These are phyloP conservation scores for Musa acuminata DNA, from an alignment of 176 grass and related monocot species.

Conservation along the genomic window DNA sequence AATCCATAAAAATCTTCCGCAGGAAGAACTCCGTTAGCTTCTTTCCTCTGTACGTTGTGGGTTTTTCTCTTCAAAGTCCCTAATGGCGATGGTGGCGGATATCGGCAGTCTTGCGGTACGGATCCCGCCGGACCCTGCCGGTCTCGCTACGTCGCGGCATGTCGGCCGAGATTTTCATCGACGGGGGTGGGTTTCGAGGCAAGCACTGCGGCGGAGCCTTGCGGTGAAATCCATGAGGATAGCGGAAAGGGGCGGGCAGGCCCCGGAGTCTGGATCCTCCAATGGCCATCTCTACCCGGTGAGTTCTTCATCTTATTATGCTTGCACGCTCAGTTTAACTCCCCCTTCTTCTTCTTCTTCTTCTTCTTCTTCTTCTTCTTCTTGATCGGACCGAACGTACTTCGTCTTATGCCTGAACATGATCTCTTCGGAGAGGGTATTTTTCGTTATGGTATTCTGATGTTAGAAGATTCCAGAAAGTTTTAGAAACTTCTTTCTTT, in stretches of 20 bases:
- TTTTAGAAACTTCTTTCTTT: no score
- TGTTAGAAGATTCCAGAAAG: no score
- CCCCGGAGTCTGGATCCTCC: constrained; percentile 40
- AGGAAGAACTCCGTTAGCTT: neutral
- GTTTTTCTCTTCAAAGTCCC: neutral
- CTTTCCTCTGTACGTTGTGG: neutral
- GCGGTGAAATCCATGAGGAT: constrained; percentile 37
- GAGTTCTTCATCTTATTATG: neutral
- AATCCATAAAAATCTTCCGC: neutral
- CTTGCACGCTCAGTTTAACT: neutral
- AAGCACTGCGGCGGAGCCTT: constrained; percentile 25
- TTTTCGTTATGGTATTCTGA: no score
- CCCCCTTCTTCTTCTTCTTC: neutral
- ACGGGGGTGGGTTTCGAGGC: neutral
- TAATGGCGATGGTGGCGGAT: constrained; percentile 47
- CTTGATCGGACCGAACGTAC: neutral
- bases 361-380: neutral
- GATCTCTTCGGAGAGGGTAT: no score
- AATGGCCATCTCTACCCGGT: constrained; percentile 54
- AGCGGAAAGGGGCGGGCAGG: constrained; percentile 21
- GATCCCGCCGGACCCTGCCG: constrained; percentile 6
- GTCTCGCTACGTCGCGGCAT: neutral
- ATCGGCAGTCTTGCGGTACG: constrained; percentile 40
- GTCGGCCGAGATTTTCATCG: neutral
- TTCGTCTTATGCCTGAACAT: no score